Evolutionary conservation across 768 basidiomycete genomes (phyloP).

Genomic region (Galerina sulciceps): DNA sequence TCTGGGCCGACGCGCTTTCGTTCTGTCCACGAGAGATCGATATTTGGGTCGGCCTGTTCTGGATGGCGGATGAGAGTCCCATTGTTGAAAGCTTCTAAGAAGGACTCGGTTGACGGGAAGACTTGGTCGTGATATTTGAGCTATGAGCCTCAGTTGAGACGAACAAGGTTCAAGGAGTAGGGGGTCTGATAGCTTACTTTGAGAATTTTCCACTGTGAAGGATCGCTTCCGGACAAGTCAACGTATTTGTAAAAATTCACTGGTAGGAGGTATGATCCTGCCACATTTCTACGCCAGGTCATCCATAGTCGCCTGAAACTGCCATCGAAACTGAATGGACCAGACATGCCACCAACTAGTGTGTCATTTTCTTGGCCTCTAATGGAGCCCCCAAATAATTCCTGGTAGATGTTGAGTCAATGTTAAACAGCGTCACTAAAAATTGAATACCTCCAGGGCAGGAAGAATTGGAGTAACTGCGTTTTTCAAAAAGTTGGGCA

Average conservation of each 20-base stretch:
- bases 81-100: slow-evolving; percentile 56
- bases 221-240: slow-evolving; percentile 58
- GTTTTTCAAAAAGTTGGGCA: slow-evolving; percentile 33
- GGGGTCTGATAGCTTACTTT: slow-evolving; percentile 35
- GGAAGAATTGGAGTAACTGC: slow-evolving; percentile 40
- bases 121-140: slow-evolving; percentile 65
- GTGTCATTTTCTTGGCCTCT: slow-evolving; percentile 52
- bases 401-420: slow-evolving; percentile 29
- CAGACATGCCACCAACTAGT: slow-evolving; percentile 46
- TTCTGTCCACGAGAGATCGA: slow-evolving; percentile 48
- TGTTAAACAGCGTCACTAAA: not conserved
- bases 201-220: slow-evolving; percentile 52
- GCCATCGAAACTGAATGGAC: slow-evolving; percentile 65
- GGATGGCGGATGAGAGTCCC: slow-evolving; percentile 51
- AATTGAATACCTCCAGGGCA: slow-evolving; percentile 40
- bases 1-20: slow-evolving; percentile 40
- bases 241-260: slow-evolving; percentile 61
- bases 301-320: slow-evolving; percentile 60
- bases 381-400: slow-evolving; percentile 51
- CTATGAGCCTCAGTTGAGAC: slow-evolving; percentile 23
- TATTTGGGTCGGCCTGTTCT: slow-evolving; percentile 28
- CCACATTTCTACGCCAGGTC: slow-evolving; percentile 49
- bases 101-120: slow-evolving; percentile 50
- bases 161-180: not conserved
- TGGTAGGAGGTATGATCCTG: slow-evolving; percentile 58